Evolutionary conservation across 2,329 filamentous ascomycete species (phyloP).

Genomic region (Colletotrichum lentis): DNA sequence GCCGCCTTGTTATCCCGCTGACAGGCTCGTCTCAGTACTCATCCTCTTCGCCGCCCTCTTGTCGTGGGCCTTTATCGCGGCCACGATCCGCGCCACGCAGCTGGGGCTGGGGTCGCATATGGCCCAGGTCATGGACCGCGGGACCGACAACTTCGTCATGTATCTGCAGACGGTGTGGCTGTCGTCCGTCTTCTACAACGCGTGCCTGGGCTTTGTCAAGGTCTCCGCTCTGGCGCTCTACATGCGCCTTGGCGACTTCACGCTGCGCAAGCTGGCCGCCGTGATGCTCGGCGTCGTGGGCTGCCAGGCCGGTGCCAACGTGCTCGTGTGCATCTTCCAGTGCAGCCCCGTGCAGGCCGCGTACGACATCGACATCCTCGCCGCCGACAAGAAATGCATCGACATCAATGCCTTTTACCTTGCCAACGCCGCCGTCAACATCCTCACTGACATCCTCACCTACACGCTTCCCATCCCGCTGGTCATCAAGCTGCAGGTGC

Average conservation of each 20-base stretch:
- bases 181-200: slow-evolving; percentile 58
- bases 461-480: slow-evolving; percentile 55
- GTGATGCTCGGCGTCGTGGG: slow-evolving; percentile 52
- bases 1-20: neutral
- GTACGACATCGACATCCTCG: slow-evolving; percentile 47
- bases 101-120: slow-evolving; percentile 47
- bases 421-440: slow-evolving; percentile 56
- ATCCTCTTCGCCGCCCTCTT: slow-evolving; percentile 42
- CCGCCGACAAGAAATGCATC: slow-evolving; percentile 50
- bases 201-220: slow-evolving; percentile 57
- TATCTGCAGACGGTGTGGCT: slow-evolving; percentile 50
- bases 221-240: slow-evolving; percentile 57
- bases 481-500: slow-evolving; percentile 54
- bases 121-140: slow-evolving; percentile 39
- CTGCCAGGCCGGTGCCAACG: slow-evolving; percentile 52
- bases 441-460: slow-evolving; percentile 56
- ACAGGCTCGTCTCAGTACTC: slow-evolving; percentile 24
- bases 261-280: slow-evolving; percentile 48
- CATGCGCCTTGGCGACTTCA: slow-evolving; percentile 52
- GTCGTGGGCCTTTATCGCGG: slow-evolving; percentile 46
- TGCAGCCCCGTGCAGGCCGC: slow-evolving; percentile 51
- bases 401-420: slow-evolving; percentile 58
- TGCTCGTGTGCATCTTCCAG: slow-evolving; percentile 54
- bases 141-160: slow-evolving; percentile 35
- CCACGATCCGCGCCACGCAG: slow-evolving; percentile 43